phyloP scores from a whole-genome alignment of 73 alveolate genomes.

The Durusdinium trenchii region DNA sequence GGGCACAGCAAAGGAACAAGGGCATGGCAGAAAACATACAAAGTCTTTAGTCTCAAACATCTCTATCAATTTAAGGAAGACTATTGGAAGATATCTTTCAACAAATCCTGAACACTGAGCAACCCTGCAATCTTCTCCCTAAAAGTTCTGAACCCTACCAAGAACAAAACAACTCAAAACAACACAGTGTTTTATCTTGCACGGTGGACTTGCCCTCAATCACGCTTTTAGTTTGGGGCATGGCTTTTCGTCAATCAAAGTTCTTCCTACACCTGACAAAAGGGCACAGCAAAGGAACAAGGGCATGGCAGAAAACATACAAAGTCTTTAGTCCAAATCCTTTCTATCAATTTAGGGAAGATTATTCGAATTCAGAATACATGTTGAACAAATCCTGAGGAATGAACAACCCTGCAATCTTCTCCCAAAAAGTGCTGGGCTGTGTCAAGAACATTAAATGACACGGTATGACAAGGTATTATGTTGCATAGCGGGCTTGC shows the following conservation, averaged over 20 bases:
- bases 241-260: too few species aligned
- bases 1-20: constrained; percentile 19
- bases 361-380: background rate
- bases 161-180: too few species aligned
- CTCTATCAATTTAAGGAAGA: too few species aligned
- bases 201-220: too few species aligned
- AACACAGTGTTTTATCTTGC: too few species aligned
- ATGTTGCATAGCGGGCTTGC: background rate
- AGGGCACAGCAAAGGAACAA: constrained; percentile 51
- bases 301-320: background rate
- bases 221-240: background rate
- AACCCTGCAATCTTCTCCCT: too few species aligned
- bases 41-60: too few species aligned
- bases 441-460: constrained; percentile 20
- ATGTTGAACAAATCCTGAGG: background rate
- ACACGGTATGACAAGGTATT: background rate
- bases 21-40: constrained; percentile 17
- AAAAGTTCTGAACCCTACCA: too few species aligned
- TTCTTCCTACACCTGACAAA: too few species aligned
- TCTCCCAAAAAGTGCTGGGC: background rate
- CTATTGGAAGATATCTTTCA: background rate
- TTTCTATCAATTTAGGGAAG: background rate
- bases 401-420: constrained; percentile 15
- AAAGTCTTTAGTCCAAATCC: constrained; percentile 26
- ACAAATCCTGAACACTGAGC: background rate